Conservation (phyloP, 345 rosid species). For the Gossypium thurberi region DNA sequence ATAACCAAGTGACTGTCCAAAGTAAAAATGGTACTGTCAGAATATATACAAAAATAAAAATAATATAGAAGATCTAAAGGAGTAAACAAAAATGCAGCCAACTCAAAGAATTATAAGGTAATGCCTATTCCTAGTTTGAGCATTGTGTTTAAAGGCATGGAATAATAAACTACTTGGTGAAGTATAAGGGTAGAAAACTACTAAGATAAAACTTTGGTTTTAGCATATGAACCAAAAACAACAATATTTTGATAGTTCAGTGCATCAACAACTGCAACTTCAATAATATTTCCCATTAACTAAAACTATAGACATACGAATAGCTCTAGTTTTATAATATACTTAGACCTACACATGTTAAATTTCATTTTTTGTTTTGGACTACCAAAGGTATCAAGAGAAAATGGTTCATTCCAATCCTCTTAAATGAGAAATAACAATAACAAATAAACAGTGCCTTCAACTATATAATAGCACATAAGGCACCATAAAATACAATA, state of each 20-base stretch:
- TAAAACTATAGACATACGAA: neutral
- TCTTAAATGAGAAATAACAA: neutral
- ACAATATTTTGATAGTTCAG: neutral
- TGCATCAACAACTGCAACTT: neutral
- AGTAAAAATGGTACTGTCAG: slow-evolving; percentile 18
- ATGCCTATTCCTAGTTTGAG: neutral
- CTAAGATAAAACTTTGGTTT: neutral
- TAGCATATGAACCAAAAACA: neutral
- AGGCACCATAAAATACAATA: neutral
- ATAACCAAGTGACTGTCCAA: slow-evolving; percentile 66
- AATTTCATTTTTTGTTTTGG: neutral
- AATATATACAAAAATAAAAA: neutral
- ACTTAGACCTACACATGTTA: neutral
- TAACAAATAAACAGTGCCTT: neutral
- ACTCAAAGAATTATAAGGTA: neutral
- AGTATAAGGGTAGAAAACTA: neutral
- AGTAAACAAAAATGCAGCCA: neutral
- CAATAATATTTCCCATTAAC: neutral
- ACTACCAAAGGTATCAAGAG: neutral
- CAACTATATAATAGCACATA: neutral
- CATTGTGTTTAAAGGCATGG: neutral
- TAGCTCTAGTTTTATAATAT: neutral
- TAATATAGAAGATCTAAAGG: neutral
- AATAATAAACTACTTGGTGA: neutral
- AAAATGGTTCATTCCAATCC: neutral